These are phyloP conservation scores for Trichocladium uniseriatum DNA, from an alignment of 495 filamentous ascomycete species.

Conservation along the genomic window DNA sequence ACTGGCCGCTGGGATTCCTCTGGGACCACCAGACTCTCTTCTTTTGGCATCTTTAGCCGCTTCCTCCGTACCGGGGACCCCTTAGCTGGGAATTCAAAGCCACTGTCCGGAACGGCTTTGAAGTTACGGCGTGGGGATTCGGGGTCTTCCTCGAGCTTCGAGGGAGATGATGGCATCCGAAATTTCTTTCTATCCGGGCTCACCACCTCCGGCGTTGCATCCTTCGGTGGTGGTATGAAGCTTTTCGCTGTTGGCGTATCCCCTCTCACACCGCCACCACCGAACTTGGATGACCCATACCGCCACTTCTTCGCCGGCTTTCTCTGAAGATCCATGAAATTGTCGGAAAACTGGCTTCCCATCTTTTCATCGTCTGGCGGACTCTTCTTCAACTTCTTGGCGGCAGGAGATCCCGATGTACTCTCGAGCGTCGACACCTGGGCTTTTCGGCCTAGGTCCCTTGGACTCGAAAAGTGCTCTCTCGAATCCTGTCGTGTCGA, in stretches of 20 bases:
- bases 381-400: constrained; percentile 5
- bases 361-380: neutral
- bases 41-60: neutral
- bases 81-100: neutral
- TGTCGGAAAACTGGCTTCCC: neutral
- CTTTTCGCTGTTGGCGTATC: neutral
- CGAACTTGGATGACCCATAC: neutral
- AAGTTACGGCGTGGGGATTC: constrained; percentile 2
- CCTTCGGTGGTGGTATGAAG: constrained; percentile 1
- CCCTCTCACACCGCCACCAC: neutral
- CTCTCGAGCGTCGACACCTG: neutral
- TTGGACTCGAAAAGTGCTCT: neutral
- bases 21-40: neutral
- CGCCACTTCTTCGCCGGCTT: neutral
- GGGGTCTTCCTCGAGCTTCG: neutral
- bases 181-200: neutral
- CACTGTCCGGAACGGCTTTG: neutral
- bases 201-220: neutral
- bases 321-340: neutral
- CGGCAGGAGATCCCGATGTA: neutral
- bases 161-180: neutral
- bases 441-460: neutral
- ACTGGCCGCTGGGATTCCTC: constrained; percentile 8
- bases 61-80: constrained; percentile 2
- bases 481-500: neutral